A percentile compares a stretch with the other conserved stretches of the same genome.
Evolutionary conservation across 441 rosid genomes (phyloP).

Genomic region (Gossypium schwendimanii): DNA sequence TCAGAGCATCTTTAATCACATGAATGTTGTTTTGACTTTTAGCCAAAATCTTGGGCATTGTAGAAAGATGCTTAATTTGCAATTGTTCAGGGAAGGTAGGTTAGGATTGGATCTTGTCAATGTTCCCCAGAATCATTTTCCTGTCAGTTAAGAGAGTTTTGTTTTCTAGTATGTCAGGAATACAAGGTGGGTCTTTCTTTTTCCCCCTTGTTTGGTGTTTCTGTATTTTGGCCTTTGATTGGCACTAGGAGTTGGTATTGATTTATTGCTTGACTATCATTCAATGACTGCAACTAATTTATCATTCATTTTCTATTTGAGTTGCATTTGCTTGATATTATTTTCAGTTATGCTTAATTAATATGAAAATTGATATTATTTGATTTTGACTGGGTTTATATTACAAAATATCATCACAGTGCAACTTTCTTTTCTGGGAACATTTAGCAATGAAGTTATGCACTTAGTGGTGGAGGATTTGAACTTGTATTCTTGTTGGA

Average conservation of each 20-base stretch:
- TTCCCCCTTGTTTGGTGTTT: background rate
- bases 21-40: background rate
- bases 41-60: background rate
- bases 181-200: background rate
- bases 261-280: background rate
- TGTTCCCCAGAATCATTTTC: background rate
- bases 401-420: background rate
- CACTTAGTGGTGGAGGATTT: background rate
- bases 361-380: background rate
- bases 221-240: slow-evolving; percentile 1
- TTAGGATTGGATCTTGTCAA: background rate
- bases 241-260: background rate
- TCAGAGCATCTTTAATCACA: background rate
- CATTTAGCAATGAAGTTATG: background rate
- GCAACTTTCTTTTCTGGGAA: background rate
- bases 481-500: background rate
- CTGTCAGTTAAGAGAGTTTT: background rate
- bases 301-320: background rate
- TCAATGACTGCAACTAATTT: background rate
- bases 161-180: background rate
- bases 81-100: background rate
- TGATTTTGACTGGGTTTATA: background rate
- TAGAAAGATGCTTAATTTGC: background rate
- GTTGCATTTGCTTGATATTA: background rate
- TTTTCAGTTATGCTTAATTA: background rate